A percentile compares a stretch with the other conserved stretches of the same genome.
phyloP scores from a whole-genome alignment of 108 stramenopile species.

The Nitzschia sp. region DNA sequence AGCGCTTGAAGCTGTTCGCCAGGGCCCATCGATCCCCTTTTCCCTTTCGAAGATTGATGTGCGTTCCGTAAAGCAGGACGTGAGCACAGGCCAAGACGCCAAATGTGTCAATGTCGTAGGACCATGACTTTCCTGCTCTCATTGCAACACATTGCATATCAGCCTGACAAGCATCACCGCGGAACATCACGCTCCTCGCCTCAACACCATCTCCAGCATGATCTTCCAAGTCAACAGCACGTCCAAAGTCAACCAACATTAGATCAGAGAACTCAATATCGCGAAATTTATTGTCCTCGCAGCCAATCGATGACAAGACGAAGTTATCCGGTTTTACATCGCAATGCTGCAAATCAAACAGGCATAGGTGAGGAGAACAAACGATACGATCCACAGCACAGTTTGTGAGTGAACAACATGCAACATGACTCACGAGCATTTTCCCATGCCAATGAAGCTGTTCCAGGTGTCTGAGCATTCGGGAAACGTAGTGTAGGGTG shows the following conservation, averaged over 20 bases:
- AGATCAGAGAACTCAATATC: slow-evolving; percentile 52
- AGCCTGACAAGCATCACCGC: slow-evolving; percentile 49
- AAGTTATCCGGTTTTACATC: slow-evolving; percentile 89
- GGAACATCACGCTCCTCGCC: slow-evolving; percentile 42
- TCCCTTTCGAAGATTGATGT: slow-evolving; percentile 55
- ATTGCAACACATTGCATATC: slow-evolving; percentile 78
- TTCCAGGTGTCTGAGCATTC: slow-evolving; percentile 69
- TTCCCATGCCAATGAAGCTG: slow-evolving; percentile 73
- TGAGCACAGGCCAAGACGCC: slow-evolving; percentile 65
- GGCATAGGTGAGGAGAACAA: not conserved
- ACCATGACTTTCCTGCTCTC: slow-evolving; percentile 66
- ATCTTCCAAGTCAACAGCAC: slow-evolving; percentile 60
- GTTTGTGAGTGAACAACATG: too few relatives aligned
- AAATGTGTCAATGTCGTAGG: slow-evolving; percentile 76
- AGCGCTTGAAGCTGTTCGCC: slow-evolving; percentile 52
- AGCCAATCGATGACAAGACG: slow-evolving; percentile 50
- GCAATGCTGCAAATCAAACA: slow-evolving; percentile 47
- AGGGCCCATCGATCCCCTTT: slow-evolving; percentile 47
- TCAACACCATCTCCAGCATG: slow-evolving; percentile 21
- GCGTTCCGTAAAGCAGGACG: slow-evolving; percentile 67
- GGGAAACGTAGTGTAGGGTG: slow-evolving; percentile 69
- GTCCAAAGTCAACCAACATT: slow-evolving; percentile 83
- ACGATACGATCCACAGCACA: too few relatives aligned
- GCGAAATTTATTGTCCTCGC: slow-evolving; percentile 13
- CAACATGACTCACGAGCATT: slow-evolving; percentile 57